A percentile compares a stretch with the other conserved stretches of the same genome.
phyloP scores from a whole-genome alignment of 371 early-diverging fungal genomes.

The Circinella umbellata region DNA sequence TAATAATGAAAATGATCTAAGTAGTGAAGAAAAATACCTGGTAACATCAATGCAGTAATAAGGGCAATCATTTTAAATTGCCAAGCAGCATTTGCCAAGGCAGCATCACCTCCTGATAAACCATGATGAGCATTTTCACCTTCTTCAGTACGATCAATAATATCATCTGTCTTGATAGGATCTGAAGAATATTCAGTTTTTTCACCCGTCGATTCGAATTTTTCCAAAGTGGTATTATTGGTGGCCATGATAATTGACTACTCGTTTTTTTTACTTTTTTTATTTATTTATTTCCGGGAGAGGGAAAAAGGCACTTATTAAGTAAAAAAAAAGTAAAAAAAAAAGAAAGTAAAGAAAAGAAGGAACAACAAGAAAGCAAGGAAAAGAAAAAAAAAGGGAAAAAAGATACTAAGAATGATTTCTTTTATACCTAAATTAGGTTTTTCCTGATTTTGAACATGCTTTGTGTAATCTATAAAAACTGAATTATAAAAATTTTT shows the following conservation, averaged over 20 bases:
- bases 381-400: background rate
- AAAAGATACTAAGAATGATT: background rate
- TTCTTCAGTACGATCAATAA: background rate
- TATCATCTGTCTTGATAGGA: constrained; percentile 5
- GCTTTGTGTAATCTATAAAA: background rate
- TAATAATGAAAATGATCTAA: no score
- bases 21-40: constrained; percentile 16
- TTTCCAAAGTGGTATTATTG: background rate
- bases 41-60: constrained; percentile 29
- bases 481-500: constrained; percentile 4
- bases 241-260: background rate
- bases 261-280: no score
- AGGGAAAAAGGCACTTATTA: no score
- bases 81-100: constrained; percentile 30
- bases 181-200: background rate
- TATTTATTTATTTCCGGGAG: background rate
- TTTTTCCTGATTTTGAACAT: constrained; percentile 7
- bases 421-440: constrained; percentile 8
- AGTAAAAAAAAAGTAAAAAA: background rate
- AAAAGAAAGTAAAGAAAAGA: background rate
- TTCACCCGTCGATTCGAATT: background rate
- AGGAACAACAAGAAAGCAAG: background rate
- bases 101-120: constrained; percentile 22
- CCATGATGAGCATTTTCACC: constrained; percentile 4
- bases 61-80: constrained; percentile 30